Conservation (phyloP, 2,329 filamentous ascomycete species). For the Eutypella sp. region DNA sequence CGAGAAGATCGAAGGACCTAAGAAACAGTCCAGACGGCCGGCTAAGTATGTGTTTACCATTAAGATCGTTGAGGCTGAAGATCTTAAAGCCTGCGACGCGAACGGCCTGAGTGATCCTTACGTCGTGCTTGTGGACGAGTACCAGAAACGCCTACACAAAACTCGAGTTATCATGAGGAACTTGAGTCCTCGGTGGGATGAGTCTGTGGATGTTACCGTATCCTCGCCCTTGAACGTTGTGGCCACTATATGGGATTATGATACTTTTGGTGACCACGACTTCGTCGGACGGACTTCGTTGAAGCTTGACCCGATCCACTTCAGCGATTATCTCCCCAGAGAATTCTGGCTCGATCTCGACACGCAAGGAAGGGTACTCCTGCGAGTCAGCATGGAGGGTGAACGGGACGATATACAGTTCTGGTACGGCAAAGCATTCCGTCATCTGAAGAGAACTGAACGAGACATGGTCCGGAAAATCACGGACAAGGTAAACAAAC, state of each 20-base stretch:
- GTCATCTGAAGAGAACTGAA: constrained; percentile 90
- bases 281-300: constrained; percentile 95
- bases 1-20: constrained; percentile 66
- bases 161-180: constrained; percentile 87
- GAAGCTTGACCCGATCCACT: constrained; percentile 96
- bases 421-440: constrained; percentile 95
- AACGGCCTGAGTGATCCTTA: constrained; percentile 94
- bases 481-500: constrained; percentile 76
- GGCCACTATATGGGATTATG: constrained; percentile 97
- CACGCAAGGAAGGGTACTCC: constrained; percentile 82
- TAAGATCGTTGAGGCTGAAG: constrained; percentile 96
- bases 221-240: constrained; percentile 89
- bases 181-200: constrained; percentile 94
- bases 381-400: constrained; percentile 97
- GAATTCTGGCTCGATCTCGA: constrained; percentile 98
- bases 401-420: constrained; percentile 98
- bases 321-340: constrained; percentile 88
- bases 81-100: constrained; percentile 95
- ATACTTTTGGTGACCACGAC: constrained; percentile 94
- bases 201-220: constrained; percentile 93
- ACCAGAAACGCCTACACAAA: constrained; percentile 93
- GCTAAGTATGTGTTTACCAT: constrained; percentile 97
- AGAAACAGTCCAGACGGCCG: constrained; percentile 57
- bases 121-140: constrained; percentile 93
- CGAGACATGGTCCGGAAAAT: constrained; percentile 97